These are phyloP conservation scores for Mesostigma viride DNA, from an alignment of 139 green algal genomes.

Conservation along the genomic window DNA sequence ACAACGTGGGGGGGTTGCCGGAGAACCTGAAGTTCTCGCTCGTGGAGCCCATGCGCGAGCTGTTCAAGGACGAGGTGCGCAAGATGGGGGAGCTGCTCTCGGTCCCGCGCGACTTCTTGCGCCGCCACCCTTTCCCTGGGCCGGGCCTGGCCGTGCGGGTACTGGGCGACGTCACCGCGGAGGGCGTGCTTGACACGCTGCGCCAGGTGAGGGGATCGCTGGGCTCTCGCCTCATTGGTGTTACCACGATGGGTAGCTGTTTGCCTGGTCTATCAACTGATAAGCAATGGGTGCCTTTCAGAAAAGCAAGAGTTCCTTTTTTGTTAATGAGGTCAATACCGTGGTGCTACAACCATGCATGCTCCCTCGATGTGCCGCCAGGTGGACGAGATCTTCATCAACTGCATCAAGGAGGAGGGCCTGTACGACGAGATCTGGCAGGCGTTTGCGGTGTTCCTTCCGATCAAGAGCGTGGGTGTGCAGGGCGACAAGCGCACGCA, in stretches of 20 bases:
- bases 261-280: too few species aligned
- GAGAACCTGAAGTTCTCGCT: conserved; percentile 93
- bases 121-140: conserved; percentile 91
- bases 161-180: conserved; percentile 84
- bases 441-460: conserved; percentile 97
- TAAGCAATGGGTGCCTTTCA: too few species aligned
- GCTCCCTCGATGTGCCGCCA: conserved; percentile 26
- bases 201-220: conserved; percentile 24
- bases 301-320: too few species aligned
- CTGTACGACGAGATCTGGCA: conserved; percentile 99
- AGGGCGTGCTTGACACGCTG: conserved; percentile 53
- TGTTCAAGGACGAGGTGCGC: conserved; percentile 91
- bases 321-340: background rate
- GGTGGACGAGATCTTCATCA: conserved; percentile 96
- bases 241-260: too few species aligned
- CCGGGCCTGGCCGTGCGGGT: conserved; percentile 90
- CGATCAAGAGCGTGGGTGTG: conserved; percentile 61
- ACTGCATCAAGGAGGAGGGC: conserved; percentile 78
- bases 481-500: conserved; percentile 88
- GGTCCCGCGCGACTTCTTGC: conserved; percentile 75
- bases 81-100: conserved; percentile 52
- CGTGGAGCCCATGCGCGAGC: conserved; percentile 90
- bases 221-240: background rate
- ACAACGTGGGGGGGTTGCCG: conserved; percentile 97
- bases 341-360: background rate